phyloP scores from a whole-genome alignment of 2,329 filamentous ascomycete species.

The Penicillium sp. region DNA sequence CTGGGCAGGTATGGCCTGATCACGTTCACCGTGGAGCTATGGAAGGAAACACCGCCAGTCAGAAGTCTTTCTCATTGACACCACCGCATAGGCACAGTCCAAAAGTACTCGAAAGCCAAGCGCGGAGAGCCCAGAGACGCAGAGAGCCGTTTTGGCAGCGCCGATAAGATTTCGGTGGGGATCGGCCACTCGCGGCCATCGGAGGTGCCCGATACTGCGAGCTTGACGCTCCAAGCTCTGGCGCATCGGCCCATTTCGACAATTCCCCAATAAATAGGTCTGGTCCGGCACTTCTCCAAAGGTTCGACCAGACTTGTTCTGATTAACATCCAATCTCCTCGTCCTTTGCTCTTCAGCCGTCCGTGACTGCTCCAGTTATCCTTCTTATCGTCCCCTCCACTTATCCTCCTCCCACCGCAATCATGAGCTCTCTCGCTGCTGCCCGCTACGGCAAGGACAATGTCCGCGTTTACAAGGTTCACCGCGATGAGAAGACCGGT shows the following conservation, averaged over 20 bases:
- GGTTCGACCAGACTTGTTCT: neutral
- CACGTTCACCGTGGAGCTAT: neutral
- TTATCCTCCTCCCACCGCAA: constrained; percentile 17
- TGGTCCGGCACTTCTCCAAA: neutral
- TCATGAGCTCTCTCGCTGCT: constrained; percentile 43
- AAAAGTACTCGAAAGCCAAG: neutral
- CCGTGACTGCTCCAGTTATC: neutral
- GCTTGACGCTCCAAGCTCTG: neutral
- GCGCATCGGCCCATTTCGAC: constrained; percentile 21
- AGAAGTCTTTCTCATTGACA: neutral
- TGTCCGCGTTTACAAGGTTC: constrained; percentile 94
- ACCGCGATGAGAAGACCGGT: constrained; percentile 73
- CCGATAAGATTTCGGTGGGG: constrained; percentile 35
- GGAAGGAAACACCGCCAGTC: neutral
- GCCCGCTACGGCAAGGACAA: constrained; percentile 75
- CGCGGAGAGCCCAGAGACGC: neutral
- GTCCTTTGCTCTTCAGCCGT: neutral
- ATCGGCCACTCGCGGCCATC: constrained; percentile 39
- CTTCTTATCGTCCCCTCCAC: neutral
- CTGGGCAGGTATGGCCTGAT: neutral
- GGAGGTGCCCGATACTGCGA: constrained; percentile 38
- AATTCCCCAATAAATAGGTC: constrained; percentile 17
- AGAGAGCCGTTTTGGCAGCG: constrained; percentile 4
- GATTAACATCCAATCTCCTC: neutral
- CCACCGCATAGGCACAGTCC: neutral